phyloP scores from a whole-genome alignment of 331 rosid species.

The Malus hybrid region DNA sequence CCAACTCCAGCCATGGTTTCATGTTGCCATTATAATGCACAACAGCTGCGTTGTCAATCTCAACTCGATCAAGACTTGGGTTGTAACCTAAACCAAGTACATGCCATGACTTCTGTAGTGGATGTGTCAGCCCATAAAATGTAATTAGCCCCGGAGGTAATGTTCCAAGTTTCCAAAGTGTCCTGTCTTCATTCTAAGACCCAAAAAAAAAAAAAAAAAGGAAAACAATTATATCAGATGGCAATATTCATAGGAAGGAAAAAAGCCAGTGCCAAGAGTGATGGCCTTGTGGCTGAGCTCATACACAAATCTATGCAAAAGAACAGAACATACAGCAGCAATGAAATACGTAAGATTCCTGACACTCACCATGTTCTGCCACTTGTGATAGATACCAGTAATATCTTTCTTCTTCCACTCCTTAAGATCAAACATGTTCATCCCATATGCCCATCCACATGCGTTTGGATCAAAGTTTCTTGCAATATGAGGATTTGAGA shows the following conservation, averaged over 20 bases:
- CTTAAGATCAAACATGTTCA: constrained; percentile 90
- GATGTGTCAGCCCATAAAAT: constrained; percentile 83
- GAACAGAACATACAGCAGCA: neutral
- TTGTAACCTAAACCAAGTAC: constrained; percentile 99
- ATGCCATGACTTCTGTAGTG: constrained; percentile 87
- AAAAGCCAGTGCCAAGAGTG: neutral
- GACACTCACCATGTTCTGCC: constrained; percentile 96
- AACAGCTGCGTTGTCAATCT: constrained; percentile 80
- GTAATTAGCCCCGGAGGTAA: constrained; percentile 94
- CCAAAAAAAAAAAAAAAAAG: constrained; percentile 5
- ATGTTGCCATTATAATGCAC: constrained; percentile 91
- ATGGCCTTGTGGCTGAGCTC: neutral
- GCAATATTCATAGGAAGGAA: neutral
- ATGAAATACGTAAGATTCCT: neutral
- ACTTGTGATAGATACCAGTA: constrained; percentile 91
- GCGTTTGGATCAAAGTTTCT: constrained; percentile 87
- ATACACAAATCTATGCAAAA: neutral
- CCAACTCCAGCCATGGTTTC: constrained; percentile 97
- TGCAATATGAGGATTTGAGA: constrained; percentile 84
- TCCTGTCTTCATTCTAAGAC: constrained; percentile 82
- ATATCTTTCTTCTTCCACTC: constrained; percentile 92
- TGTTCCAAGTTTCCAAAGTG: constrained; percentile 95
- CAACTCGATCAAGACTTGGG: constrained; percentile 59
- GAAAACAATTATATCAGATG: constrained; percentile 6
- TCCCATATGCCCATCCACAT: constrained; percentile 99